Evolutionary conservation across 148 eudicot genomes (phyloP).

Genomic region (Heliosperma pusillum): DNA sequence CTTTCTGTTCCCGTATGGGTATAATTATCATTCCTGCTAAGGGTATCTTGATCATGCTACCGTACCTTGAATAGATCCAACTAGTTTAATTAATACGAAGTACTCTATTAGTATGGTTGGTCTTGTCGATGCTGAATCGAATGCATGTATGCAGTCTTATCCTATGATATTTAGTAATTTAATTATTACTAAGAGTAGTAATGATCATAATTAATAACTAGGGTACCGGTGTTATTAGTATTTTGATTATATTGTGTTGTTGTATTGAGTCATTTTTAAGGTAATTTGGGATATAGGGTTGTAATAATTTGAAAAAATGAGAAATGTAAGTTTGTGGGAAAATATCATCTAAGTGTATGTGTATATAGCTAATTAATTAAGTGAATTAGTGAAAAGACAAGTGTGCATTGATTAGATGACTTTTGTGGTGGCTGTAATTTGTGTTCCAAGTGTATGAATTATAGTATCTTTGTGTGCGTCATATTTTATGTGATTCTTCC

Average conservation of each 20-base stretch:
- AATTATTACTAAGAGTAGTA: not conserved
- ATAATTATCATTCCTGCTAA: not conserved
- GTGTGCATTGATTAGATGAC: constrained; percentile 23
- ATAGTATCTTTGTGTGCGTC: not conserved
- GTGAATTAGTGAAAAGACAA: constrained; percentile 27
- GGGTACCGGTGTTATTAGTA: not conserved
- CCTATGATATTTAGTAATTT: too few relatives aligned
- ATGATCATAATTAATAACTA: not conserved
- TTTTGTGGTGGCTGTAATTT: constrained; percentile 20
- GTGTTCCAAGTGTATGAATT: not conserved
- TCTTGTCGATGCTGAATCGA: too few relatives aligned
- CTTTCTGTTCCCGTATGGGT: constrained; percentile 25
- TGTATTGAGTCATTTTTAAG: not conserved
- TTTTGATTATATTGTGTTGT: not conserved
- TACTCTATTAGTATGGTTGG: not conserved
- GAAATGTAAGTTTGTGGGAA: not conserved
- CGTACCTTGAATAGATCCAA: not conserved
- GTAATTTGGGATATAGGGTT: not conserved
- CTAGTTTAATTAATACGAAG: not conserved
- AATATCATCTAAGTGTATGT: not conserved
- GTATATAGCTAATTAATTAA: not conserved
- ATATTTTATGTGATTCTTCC: not conserved
- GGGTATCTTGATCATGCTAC: not conserved
- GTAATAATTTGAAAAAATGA: constrained; percentile 1
- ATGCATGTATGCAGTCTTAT: too few relatives aligned